A percentile compares a stretch with the other conserved stretches of the same genome.
These are phyloP conservation scores for Mychonastes homosphaera DNA, from an alignment of 139 green algal genomes.

Conservation along the genomic window DNA sequence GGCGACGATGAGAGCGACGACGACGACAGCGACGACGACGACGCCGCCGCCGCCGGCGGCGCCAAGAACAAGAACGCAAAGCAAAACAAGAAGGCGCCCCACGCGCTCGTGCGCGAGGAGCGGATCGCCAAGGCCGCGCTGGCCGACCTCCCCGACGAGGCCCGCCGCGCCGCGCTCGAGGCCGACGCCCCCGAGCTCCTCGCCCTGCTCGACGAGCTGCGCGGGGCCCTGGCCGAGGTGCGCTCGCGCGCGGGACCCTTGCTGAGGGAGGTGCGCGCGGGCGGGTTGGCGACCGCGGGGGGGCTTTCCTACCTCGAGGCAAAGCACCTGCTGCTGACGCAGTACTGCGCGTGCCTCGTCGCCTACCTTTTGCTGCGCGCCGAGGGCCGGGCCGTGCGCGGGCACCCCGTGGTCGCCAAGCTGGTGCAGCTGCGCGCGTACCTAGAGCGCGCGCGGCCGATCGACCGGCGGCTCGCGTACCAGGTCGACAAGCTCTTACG, in stretches of 20 bases:
- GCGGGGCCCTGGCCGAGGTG: conserved; percentile 29
- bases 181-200: conserved; percentile 73
- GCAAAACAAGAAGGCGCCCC: neutral
- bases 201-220: conserved; percentile 60
- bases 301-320: conserved; percentile 91
- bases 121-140: neutral
- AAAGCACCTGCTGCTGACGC: conserved; percentile 92
- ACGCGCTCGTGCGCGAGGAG: neutral
- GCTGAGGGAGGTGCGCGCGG: conserved; percentile 50
- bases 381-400: conserved; percentile 73
- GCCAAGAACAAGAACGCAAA: neutral
- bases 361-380: conserved; percentile 96
- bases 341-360: conserved; percentile 81
- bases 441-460: conserved; percentile 82
- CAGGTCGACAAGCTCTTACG: conserved; percentile 92
- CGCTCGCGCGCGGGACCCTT: conserved; percentile 55
- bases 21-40: neutral
- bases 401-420: conserved; percentile 81
- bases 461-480: conserved; percentile 92
- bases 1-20: neutral
- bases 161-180: conserved; percentile 34
- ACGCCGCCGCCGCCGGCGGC: neutral
- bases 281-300: conserved; percentile 63
- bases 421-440: conserved; percentile 76
- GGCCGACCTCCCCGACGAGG: conserved; percentile 25